A percentile compares a stretch with the other conserved stretches of the same genome.
These are phyloP conservation scores for Talaromyces sp. DNA, from an alignment of 2,329 filamentous ascomycete species.

Conservation along the genomic window DNA sequence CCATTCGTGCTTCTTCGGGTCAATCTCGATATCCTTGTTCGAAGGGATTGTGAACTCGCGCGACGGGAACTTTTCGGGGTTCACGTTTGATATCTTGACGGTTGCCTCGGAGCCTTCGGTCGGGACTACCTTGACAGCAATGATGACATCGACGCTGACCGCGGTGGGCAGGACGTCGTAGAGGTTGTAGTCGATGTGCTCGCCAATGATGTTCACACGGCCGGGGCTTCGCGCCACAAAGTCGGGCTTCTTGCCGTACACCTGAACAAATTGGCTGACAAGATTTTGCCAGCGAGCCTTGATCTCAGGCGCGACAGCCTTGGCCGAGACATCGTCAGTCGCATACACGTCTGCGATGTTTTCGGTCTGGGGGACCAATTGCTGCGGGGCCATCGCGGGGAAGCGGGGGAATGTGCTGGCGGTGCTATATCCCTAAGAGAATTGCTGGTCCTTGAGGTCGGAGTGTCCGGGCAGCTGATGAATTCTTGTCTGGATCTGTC, in stretches of 20 bases:
- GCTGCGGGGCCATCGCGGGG: constrained; percentile 34
- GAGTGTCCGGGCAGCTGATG: not conserved
- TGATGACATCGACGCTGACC: constrained; percentile 81
- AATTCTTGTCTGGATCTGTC: not conserved
- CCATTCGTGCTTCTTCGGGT: constrained; percentile 84
- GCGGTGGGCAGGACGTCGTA: constrained; percentile 96
- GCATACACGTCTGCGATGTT: constrained; percentile 81
- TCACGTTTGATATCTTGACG: constrained; percentile 75
- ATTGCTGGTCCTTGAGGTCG: not conserved
- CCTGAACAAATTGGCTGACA: constrained; percentile 61
- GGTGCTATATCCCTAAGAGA: not conserved
- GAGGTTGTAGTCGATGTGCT: constrained; percentile 98
- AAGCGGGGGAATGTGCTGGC: not conserved
- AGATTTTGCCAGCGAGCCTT: constrained; percentile 69
- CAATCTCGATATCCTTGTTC: constrained; percentile 65
- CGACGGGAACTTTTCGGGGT: constrained; percentile 66
- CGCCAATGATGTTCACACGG: constrained; percentile 95
- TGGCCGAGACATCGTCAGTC: constrained; percentile 67
- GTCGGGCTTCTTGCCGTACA: constrained; percentile 64
- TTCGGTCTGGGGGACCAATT: constrained; percentile 65
- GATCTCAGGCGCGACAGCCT: constrained; percentile 62
- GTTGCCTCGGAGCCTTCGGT: constrained; percentile 46
- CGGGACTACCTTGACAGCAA: constrained; percentile 62
- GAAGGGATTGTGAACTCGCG: constrained; percentile 66
- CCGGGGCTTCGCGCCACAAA: constrained; percentile 89